A percentile compares a stretch with the other conserved stretches of the same genome.
phyloP scores from a whole-genome alignment of 805 yeast genomes.

The Debaryomyces tyrocola region DNA sequence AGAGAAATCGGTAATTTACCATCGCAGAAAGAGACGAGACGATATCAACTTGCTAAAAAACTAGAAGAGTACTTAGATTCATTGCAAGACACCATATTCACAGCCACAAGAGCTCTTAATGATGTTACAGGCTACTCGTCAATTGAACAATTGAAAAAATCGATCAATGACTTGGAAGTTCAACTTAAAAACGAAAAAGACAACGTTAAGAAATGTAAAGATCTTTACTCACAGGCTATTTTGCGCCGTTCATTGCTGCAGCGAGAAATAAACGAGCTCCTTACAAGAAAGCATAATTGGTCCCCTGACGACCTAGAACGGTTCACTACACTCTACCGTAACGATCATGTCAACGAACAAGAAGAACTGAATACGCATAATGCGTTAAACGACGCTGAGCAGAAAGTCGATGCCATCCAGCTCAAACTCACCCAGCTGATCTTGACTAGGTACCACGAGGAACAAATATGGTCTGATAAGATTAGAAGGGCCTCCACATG shows the following conservation, averaged over 20 bases:
- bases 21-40: conserved; percentile 42
- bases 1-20: conserved; percentile 40
- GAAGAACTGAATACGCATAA: conserved; percentile 52
- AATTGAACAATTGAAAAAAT: conserved; percentile 67
- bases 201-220: conserved; percentile 49
- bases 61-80: conserved; percentile 53
- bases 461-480: conserved; percentile 97
- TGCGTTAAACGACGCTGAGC: conserved; percentile 55
- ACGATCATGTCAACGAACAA: conserved; percentile 74
- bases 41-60: conserved; percentile 37
- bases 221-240: conserved; percentile 58
- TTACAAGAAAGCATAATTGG: conserved; percentile 88
- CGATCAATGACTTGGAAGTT: conserved; percentile 58
- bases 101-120: conserved; percentile 70
- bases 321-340: conserved; percentile 77
- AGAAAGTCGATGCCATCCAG: conserved; percentile 65
- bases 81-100: conserved; percentile 54
- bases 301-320: conserved; percentile 71
- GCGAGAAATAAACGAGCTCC: conserved; percentile 78
- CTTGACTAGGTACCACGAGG: conserved; percentile 89
- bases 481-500: conserved; percentile 92
- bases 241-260: conserved; percentile 69
- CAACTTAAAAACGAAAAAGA: conserved; percentile 49
- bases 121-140: conserved; percentile 90
- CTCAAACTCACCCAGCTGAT: conserved; percentile 72